Conservation (phyloP, 352 stramenopile species). For the Phytophthora quininea region DNA sequence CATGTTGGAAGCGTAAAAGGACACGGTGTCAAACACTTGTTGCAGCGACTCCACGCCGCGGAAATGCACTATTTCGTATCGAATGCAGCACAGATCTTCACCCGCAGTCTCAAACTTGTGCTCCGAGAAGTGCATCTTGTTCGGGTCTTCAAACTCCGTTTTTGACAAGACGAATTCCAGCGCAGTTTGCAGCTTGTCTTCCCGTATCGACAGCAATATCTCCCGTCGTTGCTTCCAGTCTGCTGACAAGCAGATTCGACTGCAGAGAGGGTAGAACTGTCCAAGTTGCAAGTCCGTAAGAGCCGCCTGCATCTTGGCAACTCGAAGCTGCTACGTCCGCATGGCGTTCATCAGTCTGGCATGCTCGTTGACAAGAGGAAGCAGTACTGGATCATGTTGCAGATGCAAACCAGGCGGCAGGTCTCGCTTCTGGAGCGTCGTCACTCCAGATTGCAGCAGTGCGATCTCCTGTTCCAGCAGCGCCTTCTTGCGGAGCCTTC, state of each 20-base stretch:
- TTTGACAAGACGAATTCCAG: slow-evolving; percentile 22
- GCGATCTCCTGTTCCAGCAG: slow-evolving; percentile 24
- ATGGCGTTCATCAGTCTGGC: slow-evolving; percentile 14
- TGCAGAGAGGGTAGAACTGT: slow-evolving; percentile 10
- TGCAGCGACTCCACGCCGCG: slow-evolving; percentile 7
- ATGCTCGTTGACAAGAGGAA: slow-evolving; percentile 4
- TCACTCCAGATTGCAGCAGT: slow-evolving; percentile 27
- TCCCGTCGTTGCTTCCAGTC: slow-evolving; percentile 2
- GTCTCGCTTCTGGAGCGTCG: slow-evolving; percentile 15
- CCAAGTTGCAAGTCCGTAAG: slow-evolving; percentile 19
- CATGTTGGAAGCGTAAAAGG: slow-evolving; percentile 28
- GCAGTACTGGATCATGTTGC: slow-evolving; percentile 22
- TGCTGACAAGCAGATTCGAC: slow-evolving; percentile 11
- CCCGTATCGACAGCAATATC: slow-evolving; percentile 1
- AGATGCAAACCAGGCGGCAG: slow-evolving; percentile 8
- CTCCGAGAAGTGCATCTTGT: slow-evolving; percentile 12
- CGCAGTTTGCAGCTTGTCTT: slow-evolving; percentile 10
- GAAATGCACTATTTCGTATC: slow-evolving; percentile 32
- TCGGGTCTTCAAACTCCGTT: slow-evolving; percentile 6
- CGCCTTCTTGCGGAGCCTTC: not conserved
- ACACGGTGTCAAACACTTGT: slow-evolving; percentile 25
- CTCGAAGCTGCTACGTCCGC: slow-evolving; percentile 20
- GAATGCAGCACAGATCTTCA: slow-evolving; percentile 18
- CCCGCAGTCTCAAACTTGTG: slow-evolving; percentile 14
- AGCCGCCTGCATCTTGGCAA: slow-evolving; percentile 31